Base-by-base conservation (phyloP, 129 eudicot genomes). In the Dittrichia graveolens region DNA sequence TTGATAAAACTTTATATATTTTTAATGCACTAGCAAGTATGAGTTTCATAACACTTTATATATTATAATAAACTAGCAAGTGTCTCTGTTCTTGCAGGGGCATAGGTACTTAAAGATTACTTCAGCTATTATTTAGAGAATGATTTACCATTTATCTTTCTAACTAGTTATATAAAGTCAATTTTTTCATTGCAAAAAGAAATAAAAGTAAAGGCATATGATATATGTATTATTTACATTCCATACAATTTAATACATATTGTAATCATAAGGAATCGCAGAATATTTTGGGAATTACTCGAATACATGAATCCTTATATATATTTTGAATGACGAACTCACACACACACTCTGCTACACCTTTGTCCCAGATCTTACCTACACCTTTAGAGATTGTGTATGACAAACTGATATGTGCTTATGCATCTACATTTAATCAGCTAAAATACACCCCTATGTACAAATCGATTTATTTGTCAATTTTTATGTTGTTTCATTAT, bases 191-290 rank as follows among this genome's bases (percentile, higher is more conserved):
- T 40, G 16, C 65, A 50, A 50, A 50, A 50, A n/a, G 24, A 50
- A 50, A 50, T 44, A 43, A 65, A 48, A 43, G 55, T 8, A 8
- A 57, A 24, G 19, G 39, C 19, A 52, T 62, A 50, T 18, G 16
- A 73, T 75, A 46, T 53, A 41, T 13, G 63, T 61, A 50, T 61
- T 52, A 73, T 19, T 54, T 14, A 24, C 72, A 74, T 41, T 34
- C 7, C 55, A 63, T 18, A 65, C 24, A 34, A 45, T 39, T 13
- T 52, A 64, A n/a, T 75, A 64, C 37, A 75, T 50, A 50, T 63
- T 45, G 56, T 54, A 65, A 6, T 41, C 45, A 52, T 24, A 68
- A 6, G 18, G 4, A 45, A 54, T 41, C 47, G 11, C 44, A 42
- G 14, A 54, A 42, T 73, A 45, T 75, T 5, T 52, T 64, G 8